Conservation (phyloP, 2,329 filamentous ascomycete genomes). For the Chaetomium sp. region DNA sequence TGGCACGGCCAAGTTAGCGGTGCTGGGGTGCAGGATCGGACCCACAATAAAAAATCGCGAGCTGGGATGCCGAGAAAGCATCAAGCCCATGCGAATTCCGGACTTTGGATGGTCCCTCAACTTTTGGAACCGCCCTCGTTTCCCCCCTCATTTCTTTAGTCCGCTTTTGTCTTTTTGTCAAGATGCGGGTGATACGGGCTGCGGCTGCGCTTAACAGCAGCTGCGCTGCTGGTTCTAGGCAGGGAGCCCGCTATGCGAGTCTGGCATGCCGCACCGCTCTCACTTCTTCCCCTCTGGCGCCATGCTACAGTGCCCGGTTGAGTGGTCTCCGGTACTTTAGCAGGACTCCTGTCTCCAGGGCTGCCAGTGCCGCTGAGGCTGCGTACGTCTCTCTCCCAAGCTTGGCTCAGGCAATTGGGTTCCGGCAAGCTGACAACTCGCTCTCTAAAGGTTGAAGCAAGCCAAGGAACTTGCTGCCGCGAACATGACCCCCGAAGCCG, state of each 20-base stretch:
- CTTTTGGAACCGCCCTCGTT: constrained; percentile 16
- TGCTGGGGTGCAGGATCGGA: constrained; percentile 2
- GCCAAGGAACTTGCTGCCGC: constrained; percentile 56
- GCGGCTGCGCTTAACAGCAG: constrained; percentile 45
- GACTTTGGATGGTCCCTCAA: constrained; percentile 20
- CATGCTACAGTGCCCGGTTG: constrained; percentile 40
- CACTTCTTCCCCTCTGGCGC: constrained; percentile 35
- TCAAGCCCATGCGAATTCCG: constrained; percentile 17
- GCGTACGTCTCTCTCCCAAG: constrained; percentile 40
- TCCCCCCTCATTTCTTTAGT: constrained; percentile 33
- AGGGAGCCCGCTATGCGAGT: constrained; percentile 41
- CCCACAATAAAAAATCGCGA: constrained; percentile 34
- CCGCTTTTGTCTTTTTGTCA: constrained; percentile 33
- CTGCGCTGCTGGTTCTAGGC: constrained; percentile 41
- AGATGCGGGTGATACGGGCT: constrained; percentile 46
- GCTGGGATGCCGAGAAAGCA: constrained; percentile 14
- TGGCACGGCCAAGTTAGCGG: constrained; percentile 7
- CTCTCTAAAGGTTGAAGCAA: constrained; percentile 49
- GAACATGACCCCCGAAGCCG: constrained; percentile 57
- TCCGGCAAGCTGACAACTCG: constrained; percentile 9
- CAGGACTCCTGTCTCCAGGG: constrained; percentile 41
- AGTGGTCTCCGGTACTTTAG: constrained; percentile 46
- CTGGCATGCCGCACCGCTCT: constrained; percentile 38
- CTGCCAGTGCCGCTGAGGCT: constrained; percentile 42
- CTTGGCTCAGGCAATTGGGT: background rate